Conservation (phyloP, 768 basidiomycete genomes). For the Russula griseocarnosa region DNA sequence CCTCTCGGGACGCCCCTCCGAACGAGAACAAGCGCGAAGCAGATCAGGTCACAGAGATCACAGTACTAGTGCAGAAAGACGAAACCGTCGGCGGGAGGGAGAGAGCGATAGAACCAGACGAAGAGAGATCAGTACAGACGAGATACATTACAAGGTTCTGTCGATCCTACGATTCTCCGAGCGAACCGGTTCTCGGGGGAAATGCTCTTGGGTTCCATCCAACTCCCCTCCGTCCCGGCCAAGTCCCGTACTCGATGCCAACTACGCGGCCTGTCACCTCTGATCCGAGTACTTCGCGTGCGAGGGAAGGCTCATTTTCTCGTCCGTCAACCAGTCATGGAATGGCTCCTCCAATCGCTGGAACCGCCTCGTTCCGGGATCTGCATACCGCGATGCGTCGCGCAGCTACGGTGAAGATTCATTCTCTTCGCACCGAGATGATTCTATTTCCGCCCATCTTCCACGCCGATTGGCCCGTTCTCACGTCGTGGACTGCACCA, state of each 20-base stretch:
- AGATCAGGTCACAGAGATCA: slow-evolving; percentile 19
- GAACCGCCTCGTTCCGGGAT: slow-evolving; percentile 9
- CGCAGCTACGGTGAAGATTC: neutral
- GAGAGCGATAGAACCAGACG: slow-evolving; percentile 14
- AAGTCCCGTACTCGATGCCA: slow-evolving; percentile 7
- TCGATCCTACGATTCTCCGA: neutral
- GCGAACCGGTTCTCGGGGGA: neutral
- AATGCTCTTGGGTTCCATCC: slow-evolving; percentile 24
- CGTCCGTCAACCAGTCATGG: slow-evolving; percentile 4
- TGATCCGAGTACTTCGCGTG: slow-evolving; percentile 10
- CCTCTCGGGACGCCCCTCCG: slow-evolving; percentile 5
- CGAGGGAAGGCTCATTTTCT: slow-evolving; percentile 1
- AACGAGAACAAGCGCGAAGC: slow-evolving; percentile 15
- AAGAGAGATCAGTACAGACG: slow-evolving; percentile 19
- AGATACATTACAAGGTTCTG: neutral
- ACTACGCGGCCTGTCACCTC: slow-evolving; percentile 5
- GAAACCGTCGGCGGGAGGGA: slow-evolving; percentile 18
- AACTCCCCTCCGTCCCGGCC: slow-evolving; percentile 6
- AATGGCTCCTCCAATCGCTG: slow-evolving; percentile 1
- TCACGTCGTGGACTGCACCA: slow-evolving; percentile 16
- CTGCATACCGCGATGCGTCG: slow-evolving; percentile 6
- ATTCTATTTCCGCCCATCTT: slow-evolving; percentile 15
- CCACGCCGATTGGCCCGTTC: slow-evolving; percentile 17
- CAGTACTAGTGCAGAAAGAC: slow-evolving; percentile 18
- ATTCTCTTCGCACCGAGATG: neutral